phyloP scores from a whole-genome alignment of 208 protist genomes.

The Phytomonas sp. region DNA sequence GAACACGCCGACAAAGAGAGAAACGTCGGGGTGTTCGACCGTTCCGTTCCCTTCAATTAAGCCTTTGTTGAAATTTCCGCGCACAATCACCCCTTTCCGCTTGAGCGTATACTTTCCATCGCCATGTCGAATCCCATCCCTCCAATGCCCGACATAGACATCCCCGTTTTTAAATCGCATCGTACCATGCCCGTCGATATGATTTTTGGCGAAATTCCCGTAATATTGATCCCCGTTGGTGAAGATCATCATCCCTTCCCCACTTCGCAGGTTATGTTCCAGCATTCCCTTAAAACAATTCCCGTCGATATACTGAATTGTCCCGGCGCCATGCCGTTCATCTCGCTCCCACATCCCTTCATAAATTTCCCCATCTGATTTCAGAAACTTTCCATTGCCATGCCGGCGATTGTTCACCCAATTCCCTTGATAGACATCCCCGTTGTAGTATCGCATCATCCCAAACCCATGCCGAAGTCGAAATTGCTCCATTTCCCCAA shows the following conservation, averaged over 20 bases:
- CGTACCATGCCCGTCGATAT: constrained; percentile 62
- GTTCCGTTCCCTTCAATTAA: constrained; percentile 79
- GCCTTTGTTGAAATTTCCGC: constrained; percentile 70
- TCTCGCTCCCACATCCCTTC: constrained; percentile 72
- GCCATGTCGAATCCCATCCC: constrained; percentile 77
- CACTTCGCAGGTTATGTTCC: constrained; percentile 50
- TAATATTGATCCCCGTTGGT: constrained; percentile 84
- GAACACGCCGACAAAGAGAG: constrained; percentile 73
- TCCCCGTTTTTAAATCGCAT: constrained; percentile 74
- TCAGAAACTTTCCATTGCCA: constrained; percentile 36
- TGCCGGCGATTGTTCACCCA: constrained; percentile 66
- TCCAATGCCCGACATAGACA: constrained; percentile 81
- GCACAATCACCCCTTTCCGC: constrained; percentile 59
- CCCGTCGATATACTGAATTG: constrained; percentile 52
- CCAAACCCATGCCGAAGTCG: constrained; percentile 64
- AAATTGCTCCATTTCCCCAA: constrained; percentile 48
- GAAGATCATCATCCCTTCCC: constrained; percentile 73
- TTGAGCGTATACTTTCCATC: constrained; percentile 73
- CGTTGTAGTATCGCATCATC: constrained; percentile 61
- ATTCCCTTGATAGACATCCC: constrained; percentile 76
- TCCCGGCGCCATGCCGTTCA: constrained; percentile 60
- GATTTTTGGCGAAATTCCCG: constrained; percentile 57
- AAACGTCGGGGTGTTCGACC: constrained; percentile 52
- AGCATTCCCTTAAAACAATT: constrained; percentile 65
- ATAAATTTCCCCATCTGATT: constrained; percentile 49